These are phyloP conservation scores for Madurella fahalii DNA, from an alignment of 2,329 filamentous ascomycete genomes.

Conservation along the genomic window DNA sequence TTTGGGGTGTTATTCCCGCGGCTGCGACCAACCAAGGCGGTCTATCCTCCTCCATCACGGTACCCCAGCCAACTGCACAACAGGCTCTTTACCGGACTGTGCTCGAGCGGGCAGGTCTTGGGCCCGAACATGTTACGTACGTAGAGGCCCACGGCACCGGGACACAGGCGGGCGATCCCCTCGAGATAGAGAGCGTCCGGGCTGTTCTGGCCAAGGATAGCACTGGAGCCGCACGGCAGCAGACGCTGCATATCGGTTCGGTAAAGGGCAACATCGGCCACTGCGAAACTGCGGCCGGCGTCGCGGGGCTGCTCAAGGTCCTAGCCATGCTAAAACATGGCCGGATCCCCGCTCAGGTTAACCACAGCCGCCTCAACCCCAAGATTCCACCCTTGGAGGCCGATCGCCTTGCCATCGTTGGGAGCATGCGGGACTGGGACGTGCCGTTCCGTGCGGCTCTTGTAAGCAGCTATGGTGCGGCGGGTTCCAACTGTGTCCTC, in stretches of 20 bases:
- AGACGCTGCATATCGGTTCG: slow-evolving; percentile 14
- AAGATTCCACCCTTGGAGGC: slow-evolving; percentile 3
- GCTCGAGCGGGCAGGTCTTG: slow-evolving; percentile 2
- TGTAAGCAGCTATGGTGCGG: slow-evolving; percentile 15
- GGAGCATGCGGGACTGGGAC: not conserved
- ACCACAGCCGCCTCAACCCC: slow-evolving; percentile 17
- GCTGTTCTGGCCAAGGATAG: not conserved
- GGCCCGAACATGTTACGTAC: slow-evolving; percentile 7
- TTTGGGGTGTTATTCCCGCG: slow-evolving; percentile 27
- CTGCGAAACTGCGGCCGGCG: slow-evolving; percentile 20
- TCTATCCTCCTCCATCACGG: slow-evolving; percentile 28
- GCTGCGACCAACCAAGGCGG: slow-evolving; percentile 31
- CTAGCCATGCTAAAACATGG: slow-evolving; percentile 19
- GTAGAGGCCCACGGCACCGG: slow-evolving; percentile 38
- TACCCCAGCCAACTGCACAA: slow-evolving; percentile 24
- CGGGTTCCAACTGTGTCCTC: slow-evolving; percentile 5
- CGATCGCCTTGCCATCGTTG: not conserved
- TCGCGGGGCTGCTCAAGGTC: slow-evolving; percentile 33
- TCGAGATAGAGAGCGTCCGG: slow-evolving; percentile 32
- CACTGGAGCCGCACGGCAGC: not conserved
- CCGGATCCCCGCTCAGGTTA: slow-evolving; percentile 15
- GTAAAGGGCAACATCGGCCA: slow-evolving; percentile 32
- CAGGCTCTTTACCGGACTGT: slow-evolving; percentile 7
- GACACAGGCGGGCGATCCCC: slow-evolving; percentile 39
- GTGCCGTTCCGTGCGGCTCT: not conserved